Evolutionary conservation across 2,329 filamentous ascomycete species (phyloP), one percentile per base, ranked within the genome.

Genomic region (Phoma sp.): DNA sequence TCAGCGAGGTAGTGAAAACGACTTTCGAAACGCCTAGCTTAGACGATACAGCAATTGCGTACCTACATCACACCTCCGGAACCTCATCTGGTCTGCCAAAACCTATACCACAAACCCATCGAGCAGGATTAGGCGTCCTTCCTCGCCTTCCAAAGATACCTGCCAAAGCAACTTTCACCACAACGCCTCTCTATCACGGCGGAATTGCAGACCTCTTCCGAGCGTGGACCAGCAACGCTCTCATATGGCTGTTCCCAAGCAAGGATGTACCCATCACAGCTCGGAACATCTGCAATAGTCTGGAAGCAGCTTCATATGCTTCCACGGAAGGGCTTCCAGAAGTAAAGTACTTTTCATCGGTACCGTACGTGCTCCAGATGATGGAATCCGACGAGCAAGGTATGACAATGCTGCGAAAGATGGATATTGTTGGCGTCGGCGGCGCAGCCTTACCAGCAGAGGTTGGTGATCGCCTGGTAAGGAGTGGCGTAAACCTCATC

Each of bases 341-440:
- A 18, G 74, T 86, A 2, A 78, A 74, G 33, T 87, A 87, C 59
- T 88, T 89, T 61, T 84, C 85, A 0, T 85, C 81, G 0, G 86
- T 89, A 0, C 91, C 90, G 7, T 98, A 93, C 69, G 92, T 98
- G 29, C 83, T 90, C 71, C 91, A 92, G 40, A 84, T 98, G 62
- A 96, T 99, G 90, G 84, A 88, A 66, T 88, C 92, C 10, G 96
- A 91, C 65, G 91, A 96, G 76, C 90, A 95, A 76, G 92, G 90
- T 43, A 82, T 98, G 2, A 80, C 88, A 64, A 85, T 96, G 4
- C 74, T 59, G 17, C 64, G 64, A 32, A 62, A 59, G 0, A 87
- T 88, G 84, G 78, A 83, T 4, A 77, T 88, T 12, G 85, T 89
- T 0, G 85, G 85, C 6, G 84, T 88, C 0, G 86, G 86, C 2